These are phyloP conservation scores for Coffea eugenioides DNA, from an alignment of 257 asterid species.

Conservation along the genomic window DNA sequence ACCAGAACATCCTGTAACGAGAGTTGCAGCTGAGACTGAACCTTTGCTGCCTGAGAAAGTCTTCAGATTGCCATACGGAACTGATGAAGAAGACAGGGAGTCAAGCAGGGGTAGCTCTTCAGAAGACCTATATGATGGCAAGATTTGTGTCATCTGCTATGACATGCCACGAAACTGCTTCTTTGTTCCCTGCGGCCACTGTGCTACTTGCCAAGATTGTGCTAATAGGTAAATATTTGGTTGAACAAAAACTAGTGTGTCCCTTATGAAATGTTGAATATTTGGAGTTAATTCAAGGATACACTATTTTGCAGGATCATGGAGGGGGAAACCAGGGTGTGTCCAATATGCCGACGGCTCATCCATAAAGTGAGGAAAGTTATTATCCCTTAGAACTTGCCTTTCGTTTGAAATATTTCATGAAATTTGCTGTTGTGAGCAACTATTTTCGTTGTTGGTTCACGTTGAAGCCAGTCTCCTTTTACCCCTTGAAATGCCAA, in stretches of 20 bases:
- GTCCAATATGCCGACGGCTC: constrained; percentile 33
- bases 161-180: constrained; percentile 28
- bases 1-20: background rate
- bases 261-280: background rate
- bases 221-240: constrained; percentile 25
- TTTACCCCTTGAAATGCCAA: too few species aligned
- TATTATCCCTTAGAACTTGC: constrained; percentile 9
- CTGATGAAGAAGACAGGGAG: constrained; percentile 16
- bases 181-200: constrained; percentile 43
- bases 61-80: constrained; percentile 25
- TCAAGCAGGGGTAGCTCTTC: constrained; percentile 18
- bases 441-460: too few species aligned
- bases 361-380: constrained; percentile 25
- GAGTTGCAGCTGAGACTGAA: constrained; percentile 3
- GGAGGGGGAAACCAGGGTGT: constrained; percentile 27
- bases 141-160: constrained; percentile 33
- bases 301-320: constrained; percentile 25
- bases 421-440: background rate
- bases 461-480: too few species aligned
- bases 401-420: background rate
- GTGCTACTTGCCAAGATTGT: constrained; percentile 29
- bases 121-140: constrained; percentile 28
- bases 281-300: background rate
- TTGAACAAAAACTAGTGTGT: background rate
- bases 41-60: constrained; percentile 20